Conservation (phyloP, 2,329 filamentous ascomycete genomes). For the Ilyonectria robusta region DNA sequence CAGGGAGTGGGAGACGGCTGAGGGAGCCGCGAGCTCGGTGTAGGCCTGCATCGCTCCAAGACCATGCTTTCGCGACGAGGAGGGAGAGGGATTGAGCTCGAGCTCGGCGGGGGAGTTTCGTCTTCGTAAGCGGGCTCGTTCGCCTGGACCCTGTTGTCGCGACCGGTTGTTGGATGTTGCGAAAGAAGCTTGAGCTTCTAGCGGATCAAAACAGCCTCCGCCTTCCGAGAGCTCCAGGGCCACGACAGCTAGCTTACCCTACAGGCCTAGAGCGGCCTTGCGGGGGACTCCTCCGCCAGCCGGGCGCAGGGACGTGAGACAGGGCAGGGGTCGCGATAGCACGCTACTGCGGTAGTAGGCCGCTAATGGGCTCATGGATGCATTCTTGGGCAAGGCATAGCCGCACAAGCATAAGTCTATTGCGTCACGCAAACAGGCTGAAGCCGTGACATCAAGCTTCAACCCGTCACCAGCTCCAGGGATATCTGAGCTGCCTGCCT, state of each 20-base stretch:
- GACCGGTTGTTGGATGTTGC: slow-evolving; percentile 22
- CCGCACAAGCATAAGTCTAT: slow-evolving; percentile 24
- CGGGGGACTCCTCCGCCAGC: not conserved
- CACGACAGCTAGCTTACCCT: not conserved
- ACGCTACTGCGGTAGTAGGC: not conserved
- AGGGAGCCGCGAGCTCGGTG: slow-evolving; percentile 93
- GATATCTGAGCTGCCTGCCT: slow-evolving; percentile 32
- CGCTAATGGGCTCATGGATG: slow-evolving; percentile 9
- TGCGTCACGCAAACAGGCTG: slow-evolving; percentile 46
- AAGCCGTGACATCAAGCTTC: slow-evolving; percentile 35
- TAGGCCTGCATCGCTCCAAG: slow-evolving; percentile 89
- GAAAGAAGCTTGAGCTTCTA: slow-evolving; percentile 29
- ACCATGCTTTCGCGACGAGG: slow-evolving; percentile 51
- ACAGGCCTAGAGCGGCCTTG: not conserved
- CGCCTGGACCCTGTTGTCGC: slow-evolving; percentile 9
- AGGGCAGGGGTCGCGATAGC: slow-evolving; percentile 9
- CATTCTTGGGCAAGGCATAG: slow-evolving; percentile 9
- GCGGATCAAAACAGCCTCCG: slow-evolving; percentile 29
- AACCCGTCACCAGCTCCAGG: slow-evolving; percentile 26
- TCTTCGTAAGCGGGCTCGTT: not conserved
- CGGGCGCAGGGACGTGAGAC: not conserved
- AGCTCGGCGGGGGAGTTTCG: slow-evolving; percentile 7
- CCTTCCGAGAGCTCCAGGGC: slow-evolving; percentile 4
- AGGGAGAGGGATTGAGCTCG: slow-evolving; percentile 37
- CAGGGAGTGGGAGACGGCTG: slow-evolving; percentile 92